A percentile compares a stretch with the other conserved stretches of the same genome.
Evolutionary conservation across 2,329 filamentous ascomycete genomes (phyloP).

Genomic region (Monosporascus sp.): DNA sequence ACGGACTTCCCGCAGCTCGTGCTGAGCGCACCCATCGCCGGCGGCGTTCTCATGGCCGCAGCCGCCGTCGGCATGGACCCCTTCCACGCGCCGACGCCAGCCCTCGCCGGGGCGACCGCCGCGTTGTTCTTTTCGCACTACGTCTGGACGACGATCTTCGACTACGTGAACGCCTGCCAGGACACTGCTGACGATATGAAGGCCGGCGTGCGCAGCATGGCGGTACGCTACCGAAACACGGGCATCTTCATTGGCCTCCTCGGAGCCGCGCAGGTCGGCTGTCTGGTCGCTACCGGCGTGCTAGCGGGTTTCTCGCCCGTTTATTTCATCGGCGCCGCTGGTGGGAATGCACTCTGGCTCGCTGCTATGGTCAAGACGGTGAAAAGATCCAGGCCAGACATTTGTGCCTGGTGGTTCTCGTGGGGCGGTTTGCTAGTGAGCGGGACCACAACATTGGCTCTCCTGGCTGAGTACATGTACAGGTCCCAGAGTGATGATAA

Average conservation of each 20-base stretch:
- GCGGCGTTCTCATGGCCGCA: constrained; percentile 44
- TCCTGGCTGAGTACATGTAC: constrained; percentile 11
- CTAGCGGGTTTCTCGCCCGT: constrained; percentile 12
- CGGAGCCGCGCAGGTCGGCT: constrained; percentile 12
- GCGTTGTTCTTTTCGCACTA: constrained; percentile 34
- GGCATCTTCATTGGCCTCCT: constrained; percentile 11
- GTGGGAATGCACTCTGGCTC: constrained; percentile 13
- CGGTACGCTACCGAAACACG: constrained; percentile 34
- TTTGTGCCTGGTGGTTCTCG: constrained; percentile 17
- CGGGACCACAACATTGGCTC: constrained; percentile 12
- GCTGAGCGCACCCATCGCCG: constrained; percentile 45
- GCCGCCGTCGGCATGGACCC: constrained; percentile 41
- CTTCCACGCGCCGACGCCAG: constrained; percentile 18
- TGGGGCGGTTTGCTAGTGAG: constrained; percentile 17
- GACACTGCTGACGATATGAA: constrained; percentile 45
- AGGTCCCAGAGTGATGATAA: neutral
- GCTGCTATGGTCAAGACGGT: constrained; percentile 14
- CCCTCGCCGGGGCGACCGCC: constrained; percentile 36
- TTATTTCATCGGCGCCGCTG: constrained; percentile 10
- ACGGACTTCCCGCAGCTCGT: constrained; percentile 49
- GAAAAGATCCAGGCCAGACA: constrained; percentile 12
- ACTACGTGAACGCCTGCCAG: constrained; percentile 49
- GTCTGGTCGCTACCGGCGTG: constrained; percentile 8
- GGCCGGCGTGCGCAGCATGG: constrained; percentile 46
- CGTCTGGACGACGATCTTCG: constrained; percentile 42